These are phyloP conservation scores for Rhododendron ferrugineum DNA, from an alignment of 148 eudicot genomes.

Conservation along the genomic window DNA sequence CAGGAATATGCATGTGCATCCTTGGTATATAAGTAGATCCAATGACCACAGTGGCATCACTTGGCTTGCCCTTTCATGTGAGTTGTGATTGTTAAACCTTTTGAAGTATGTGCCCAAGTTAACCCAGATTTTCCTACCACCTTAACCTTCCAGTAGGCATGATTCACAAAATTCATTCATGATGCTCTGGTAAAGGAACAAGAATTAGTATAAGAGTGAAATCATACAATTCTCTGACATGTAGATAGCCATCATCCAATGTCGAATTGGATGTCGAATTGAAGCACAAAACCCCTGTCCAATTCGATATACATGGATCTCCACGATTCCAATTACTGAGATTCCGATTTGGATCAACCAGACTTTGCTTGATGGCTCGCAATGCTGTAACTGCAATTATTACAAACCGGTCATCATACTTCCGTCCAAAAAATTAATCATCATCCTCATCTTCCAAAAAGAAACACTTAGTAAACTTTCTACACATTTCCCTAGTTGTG, in stretches of 20 bases:
- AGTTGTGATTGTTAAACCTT: neutral
- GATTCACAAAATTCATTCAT: neutral
- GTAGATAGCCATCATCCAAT: constrained; percentile 19
- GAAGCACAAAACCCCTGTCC: constrained; percentile 28
- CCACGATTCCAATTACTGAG: constrained; percentile 24
- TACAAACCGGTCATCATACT: neutral
- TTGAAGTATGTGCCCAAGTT: neutral
- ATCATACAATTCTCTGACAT: constrained; percentile 25
- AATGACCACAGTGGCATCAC: neutral
- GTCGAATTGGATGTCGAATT: constrained; percentile 4
- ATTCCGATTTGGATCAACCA: constrained; percentile 22
- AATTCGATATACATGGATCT: constrained; percentile 23
- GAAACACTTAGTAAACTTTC: neutral
- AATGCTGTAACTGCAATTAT: constrained; percentile 19
- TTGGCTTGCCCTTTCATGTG: neutral
- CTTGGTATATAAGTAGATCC: neutral
- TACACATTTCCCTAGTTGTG: neutral
- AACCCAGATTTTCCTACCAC: neutral
- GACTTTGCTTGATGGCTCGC: constrained; percentile 15
- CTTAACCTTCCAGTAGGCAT: neutral
- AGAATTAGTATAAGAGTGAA: neutral
- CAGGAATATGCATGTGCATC: neutral
- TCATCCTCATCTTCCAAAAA: neutral
- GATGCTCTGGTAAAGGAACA: neutral
- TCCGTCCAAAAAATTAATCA: neutral